Percentiles rank a stretch among this genome's conserved stretches.
Evolutionary conservation across 2,329 filamentous ascomycete genomes (phyloP).

Genomic region (Colletotrichum musae): DNA sequence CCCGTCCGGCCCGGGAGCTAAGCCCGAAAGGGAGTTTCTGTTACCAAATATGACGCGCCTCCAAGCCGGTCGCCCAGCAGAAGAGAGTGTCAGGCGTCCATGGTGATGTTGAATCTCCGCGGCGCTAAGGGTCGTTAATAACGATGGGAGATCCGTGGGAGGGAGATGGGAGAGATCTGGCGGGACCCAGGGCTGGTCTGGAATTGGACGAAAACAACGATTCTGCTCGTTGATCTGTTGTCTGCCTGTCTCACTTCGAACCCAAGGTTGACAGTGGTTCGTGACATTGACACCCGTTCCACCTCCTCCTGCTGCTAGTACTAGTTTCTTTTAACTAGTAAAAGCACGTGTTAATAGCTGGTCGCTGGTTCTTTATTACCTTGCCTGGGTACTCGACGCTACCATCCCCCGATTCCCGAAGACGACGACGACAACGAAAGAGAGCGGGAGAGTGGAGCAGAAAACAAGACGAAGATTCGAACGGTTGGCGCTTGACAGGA

Average conservation of each 20-base stretch:
- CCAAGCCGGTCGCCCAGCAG: constrained; percentile 23
- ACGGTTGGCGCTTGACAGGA: too few species aligned
- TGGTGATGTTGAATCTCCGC: constrained; percentile 47
- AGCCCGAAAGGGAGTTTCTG: constrained; percentile 44
- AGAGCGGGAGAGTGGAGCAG: too few species aligned
- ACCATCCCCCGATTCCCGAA: too few species aligned
- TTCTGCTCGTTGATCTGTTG: too few species aligned
- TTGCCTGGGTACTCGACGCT: too few species aligned
- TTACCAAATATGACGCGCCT: constrained; percentile 47
- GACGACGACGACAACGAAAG: too few species aligned
- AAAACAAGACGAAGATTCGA: too few species aligned
- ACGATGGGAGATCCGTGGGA: constrained; percentile 13
- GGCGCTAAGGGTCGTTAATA: constrained; percentile 39
- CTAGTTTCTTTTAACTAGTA: too few species aligned
- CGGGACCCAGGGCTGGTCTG: background rate
- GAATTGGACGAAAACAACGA: constrained; percentile 15
- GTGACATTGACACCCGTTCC: background rate
- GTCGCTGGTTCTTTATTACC: too few species aligned
- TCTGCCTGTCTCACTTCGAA: too few species aligned
- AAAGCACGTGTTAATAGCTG: too few species aligned
- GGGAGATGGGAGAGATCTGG: background rate
- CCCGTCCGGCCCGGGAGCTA: constrained; percentile 37
- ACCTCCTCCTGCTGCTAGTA: too few species aligned
- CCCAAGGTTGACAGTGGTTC: background rate
- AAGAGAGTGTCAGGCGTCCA: constrained; percentile 30